phyloP scores from a whole-genome alignment of 1,284 basidiomycete species.

The Moesziomyces parantarcticus region DNA sequence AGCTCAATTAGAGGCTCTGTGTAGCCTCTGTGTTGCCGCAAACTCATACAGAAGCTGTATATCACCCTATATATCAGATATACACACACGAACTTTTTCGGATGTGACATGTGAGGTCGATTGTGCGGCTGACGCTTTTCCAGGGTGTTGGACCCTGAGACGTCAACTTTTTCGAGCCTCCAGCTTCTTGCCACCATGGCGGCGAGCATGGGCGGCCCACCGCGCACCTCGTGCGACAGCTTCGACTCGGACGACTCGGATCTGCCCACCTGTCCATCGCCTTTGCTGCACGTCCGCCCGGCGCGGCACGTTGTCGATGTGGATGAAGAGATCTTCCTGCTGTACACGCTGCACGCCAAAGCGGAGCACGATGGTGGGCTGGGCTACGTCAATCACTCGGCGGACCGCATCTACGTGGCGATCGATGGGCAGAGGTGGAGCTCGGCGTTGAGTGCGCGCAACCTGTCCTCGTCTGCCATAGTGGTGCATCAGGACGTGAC shows the following conservation, averaged over 20 bases:
- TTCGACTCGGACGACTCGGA: neutral
- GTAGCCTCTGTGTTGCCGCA: too few species aligned
- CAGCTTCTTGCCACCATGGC: too few species aligned
- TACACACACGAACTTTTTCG: too few species aligned
- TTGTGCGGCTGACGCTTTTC: too few species aligned
- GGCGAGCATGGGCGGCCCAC: slow-evolving; percentile 1
- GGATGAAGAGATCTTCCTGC: slow-evolving; percentile 56
- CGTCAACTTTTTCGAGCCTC: too few species aligned
- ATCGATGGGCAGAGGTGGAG: slow-evolving; percentile 27
- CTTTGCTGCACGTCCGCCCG: slow-evolving; percentile 8
- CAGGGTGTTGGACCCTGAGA: too few species aligned
- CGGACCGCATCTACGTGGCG: slow-evolving; percentile 37
- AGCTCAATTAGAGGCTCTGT: too few species aligned
- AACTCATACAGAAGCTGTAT: too few species aligned
- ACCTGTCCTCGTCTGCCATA: slow-evolving; percentile 14
- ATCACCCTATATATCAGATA: too few species aligned
- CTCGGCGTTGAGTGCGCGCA: slow-evolving; percentile 15
- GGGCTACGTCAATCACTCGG: slow-evolving; percentile 45
- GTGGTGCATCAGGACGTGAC: slow-evolving; percentile 52
- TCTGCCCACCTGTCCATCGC: slow-evolving; percentile 12
- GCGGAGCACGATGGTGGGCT: slow-evolving; percentile 43
- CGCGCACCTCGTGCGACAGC: neutral
- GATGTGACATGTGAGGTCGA: too few species aligned
- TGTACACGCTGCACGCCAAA: slow-evolving; percentile 42
- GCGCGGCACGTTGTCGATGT: slow-evolving; percentile 39